Percentiles rank a stretch among this genome's conserved stretches.
Conservation (phyloP, 352 stramenopile genomes). For the Phytophthora litchii region DNA sequence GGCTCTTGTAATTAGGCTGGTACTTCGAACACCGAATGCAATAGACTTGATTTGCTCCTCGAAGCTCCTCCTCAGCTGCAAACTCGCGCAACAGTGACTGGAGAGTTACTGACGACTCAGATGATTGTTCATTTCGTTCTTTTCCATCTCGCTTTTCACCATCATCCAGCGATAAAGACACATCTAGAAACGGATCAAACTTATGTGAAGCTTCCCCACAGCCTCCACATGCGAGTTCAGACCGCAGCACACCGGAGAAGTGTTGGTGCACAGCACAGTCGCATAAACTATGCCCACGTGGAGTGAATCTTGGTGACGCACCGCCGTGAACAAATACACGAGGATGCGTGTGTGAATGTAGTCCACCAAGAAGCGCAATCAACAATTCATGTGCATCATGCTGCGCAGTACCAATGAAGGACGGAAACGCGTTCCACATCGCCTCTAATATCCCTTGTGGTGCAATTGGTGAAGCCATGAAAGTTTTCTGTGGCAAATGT, state of each 20-base stretch:
- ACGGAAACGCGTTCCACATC: constrained; percentile 58
- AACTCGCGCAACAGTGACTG: constrained; percentile 51
- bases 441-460: constrained; percentile 67
- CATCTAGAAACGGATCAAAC: constrained; percentile 77
- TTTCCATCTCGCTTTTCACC: constrained; percentile 1
- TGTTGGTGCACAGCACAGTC: constrained; percentile 78
- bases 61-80: constrained; percentile 58
- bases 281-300: constrained; percentile 61
- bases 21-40: constrained; percentile 62
- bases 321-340: constrained; percentile 44
- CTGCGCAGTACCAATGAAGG: constrained; percentile 65
- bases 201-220: constrained; percentile 59
- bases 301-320: constrained; percentile 63
- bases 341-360: constrained; percentile 67
- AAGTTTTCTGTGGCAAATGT: constrained; percentile 2
- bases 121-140: background rate
- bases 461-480: constrained; percentile 48
- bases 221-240: constrained; percentile 59
- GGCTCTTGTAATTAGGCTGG: constrained; percentile 62
- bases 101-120: constrained; percentile 29
- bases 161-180: constrained; percentile 65
- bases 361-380: constrained; percentile 59
- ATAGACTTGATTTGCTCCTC: constrained; percentile 70
- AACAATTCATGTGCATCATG: constrained; percentile 84
- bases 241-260: constrained; percentile 69